Conservation (phyloP, 2,329 filamentous ascomycete genomes). For the Phaeosphaeriaceae sp. region DNA sequence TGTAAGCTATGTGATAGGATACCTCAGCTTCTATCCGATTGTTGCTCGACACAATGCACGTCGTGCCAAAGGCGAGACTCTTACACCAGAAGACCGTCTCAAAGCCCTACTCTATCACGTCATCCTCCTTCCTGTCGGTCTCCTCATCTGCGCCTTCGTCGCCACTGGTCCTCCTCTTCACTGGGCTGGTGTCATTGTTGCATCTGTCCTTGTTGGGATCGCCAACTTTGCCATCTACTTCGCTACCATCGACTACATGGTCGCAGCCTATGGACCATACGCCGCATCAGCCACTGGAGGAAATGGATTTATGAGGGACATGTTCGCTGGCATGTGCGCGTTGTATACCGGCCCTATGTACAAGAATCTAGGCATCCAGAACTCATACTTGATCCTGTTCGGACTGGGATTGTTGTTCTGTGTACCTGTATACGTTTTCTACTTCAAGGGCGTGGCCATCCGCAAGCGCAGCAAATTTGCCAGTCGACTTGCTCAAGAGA, state of each 20-base stretch:
- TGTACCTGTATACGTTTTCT: conserved; percentile 63
- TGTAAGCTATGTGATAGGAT: conserved; percentile 70
- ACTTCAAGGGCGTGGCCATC: conserved; percentile 61
- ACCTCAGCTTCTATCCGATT: conserved; percentile 63
- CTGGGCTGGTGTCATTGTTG: conserved; percentile 62
- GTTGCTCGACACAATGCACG: conserved; percentile 57
- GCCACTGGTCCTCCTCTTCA: conserved; percentile 65
- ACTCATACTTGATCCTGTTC: conserved; percentile 54
- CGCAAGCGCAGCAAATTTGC: conserved; percentile 48
- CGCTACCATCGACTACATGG: conserved; percentile 81
- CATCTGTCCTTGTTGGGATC: conserved; percentile 68
- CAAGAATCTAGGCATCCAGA: conserved; percentile 32
- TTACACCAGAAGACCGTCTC: conserved; percentile 70
- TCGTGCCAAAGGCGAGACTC: conserved; percentile 51
- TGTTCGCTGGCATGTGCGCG: conserved; percentile 74
- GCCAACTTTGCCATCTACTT: conserved; percentile 76
- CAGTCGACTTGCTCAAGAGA: conserved; percentile 27
- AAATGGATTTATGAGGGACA: conserved; percentile 77
- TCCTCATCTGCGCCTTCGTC: conserved; percentile 72
- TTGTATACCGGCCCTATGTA: conserved; percentile 55
- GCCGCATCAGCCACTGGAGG: conserved; percentile 78
- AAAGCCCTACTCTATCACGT: conserved; percentile 69
- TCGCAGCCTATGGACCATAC: conserved; percentile 71
- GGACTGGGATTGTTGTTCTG: conserved; percentile 57
- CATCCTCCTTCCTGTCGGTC: conserved; percentile 68